Conservation (phyloP, 345 rosid genomes). For the Eucalyptus decipiens region DNA sequence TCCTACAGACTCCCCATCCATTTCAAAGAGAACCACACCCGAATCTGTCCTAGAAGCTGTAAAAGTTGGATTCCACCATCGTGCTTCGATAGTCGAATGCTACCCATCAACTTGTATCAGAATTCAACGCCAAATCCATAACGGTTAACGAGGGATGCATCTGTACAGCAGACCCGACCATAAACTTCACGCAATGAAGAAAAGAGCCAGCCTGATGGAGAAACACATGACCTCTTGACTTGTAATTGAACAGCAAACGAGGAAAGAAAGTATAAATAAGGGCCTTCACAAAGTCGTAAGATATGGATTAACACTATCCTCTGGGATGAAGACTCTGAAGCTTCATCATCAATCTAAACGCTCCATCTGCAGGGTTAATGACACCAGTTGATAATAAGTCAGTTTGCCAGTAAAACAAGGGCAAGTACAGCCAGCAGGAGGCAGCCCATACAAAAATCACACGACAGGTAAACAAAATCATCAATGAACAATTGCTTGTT, state of each 20-base stretch:
- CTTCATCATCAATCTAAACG: conserved; percentile 48
- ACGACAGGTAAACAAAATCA: background rate
- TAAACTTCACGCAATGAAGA: background rate
- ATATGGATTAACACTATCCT: background rate
- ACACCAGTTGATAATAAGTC: background rate
- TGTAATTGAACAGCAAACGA: background rate
- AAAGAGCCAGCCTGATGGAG: background rate
- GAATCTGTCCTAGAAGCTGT: background rate
- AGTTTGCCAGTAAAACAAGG: background rate
- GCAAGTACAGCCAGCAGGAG: background rate
- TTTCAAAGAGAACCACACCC: background rate
- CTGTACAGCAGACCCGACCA: background rate
- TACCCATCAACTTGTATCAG: background rate
- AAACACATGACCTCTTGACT: background rate
- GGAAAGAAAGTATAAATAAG: background rate
- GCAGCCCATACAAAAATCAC: background rate
- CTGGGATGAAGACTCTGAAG: background rate
- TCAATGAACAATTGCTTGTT: background rate
- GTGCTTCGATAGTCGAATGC: background rate
- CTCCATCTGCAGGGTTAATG: conserved; percentile 52
- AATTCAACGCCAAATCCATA: background rate
- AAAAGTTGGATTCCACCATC: background rate
- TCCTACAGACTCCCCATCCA: background rate
- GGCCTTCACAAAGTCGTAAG: background rate
- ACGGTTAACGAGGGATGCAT: background rate